Evolutionary conservation across 768 basidiomycete genomes (phyloP).

Genomic region (Candolleomyces aberdarensis): DNA sequence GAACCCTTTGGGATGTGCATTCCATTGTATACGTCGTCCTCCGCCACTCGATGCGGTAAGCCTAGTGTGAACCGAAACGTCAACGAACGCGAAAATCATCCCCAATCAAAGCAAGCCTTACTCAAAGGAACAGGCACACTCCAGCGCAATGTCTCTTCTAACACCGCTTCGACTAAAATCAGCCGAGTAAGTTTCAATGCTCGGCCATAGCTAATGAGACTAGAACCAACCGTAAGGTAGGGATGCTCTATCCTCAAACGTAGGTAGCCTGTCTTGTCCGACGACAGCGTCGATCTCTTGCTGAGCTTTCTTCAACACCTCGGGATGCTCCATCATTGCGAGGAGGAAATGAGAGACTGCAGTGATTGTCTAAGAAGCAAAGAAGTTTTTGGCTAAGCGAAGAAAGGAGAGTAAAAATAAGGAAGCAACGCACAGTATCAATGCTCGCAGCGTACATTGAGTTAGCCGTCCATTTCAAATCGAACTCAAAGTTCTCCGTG

Average conservation of each 20-base stretch:
- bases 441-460: constrained; percentile 72
- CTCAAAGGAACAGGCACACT: constrained; percentile 56
- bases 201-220: neutral
- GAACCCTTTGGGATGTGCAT: constrained; percentile 63
- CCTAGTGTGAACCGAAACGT: constrained; percentile 29
- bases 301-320: constrained; percentile 55
- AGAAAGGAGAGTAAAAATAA: neutral
- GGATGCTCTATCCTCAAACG: constrained; percentile 48
- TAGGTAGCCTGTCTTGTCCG: constrained; percentile 55
- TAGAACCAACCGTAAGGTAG: constrained; percentile 50
- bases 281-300: constrained; percentile 62
- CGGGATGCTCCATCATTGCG: constrained; percentile 62
- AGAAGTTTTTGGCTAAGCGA: neutral
- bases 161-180: constrained; percentile 43
- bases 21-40: constrained; percentile 61
- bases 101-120: constrained; percentile 21
- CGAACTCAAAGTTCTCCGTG: constrained; percentile 52
- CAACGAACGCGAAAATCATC: neutral
- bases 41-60: constrained; percentile 62
- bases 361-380: constrained; percentile 45
- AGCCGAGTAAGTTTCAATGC: neutral
- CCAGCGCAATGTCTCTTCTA: constrained; percentile 57
- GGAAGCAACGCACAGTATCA: constrained; percentile 49
- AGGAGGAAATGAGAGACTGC: constrained; percentile 59
- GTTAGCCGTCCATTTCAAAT: constrained; percentile 80